Evolutionary conservation across 768 basidiomycete species (phyloP).

Genomic region (Gautieria morchelliformis): DNA sequence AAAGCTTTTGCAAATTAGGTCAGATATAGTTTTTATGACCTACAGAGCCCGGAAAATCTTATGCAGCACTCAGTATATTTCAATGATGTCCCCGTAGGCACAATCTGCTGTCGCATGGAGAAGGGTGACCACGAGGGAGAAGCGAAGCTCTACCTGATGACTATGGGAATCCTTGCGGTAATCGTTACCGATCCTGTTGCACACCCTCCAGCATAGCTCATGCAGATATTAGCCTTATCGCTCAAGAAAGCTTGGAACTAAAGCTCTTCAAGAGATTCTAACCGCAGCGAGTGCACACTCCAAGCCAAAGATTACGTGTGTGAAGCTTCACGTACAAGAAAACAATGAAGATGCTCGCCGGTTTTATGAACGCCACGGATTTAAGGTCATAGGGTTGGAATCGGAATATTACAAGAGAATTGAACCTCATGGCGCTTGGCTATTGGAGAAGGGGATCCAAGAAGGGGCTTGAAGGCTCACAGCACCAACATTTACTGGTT

Average conservation of each 20-base stretch:
- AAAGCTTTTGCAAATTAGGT: slow-evolving; percentile 86
- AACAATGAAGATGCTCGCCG: slow-evolving; percentile 66
- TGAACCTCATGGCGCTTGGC: slow-evolving; percentile 75
- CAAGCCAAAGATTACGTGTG: slow-evolving; percentile 54
- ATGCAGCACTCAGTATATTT: slow-evolving; percentile 57
- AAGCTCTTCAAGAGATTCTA: slow-evolving; percentile 59
- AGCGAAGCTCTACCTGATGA: slow-evolving; percentile 73
- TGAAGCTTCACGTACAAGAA: slow-evolving; percentile 84
- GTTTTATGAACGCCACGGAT: slow-evolving; percentile 82
- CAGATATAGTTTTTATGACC: slow-evolving; percentile 24
- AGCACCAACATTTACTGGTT: neutral
- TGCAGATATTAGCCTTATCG: slow-evolving; percentile 61
- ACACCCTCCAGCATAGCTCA: slow-evolving; percentile 1
- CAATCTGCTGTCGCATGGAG: slow-evolving; percentile 79
- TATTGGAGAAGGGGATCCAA: slow-evolving; percentile 55
- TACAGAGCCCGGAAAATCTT: neutral
- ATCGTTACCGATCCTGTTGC: slow-evolving; percentile 13
- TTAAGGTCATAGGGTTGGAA: slow-evolving; percentile 54
- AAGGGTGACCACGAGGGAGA: slow-evolving; percentile 37
- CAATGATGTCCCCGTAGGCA: slow-evolving; percentile 88
- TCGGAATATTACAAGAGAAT: slow-evolving; percentile 88
- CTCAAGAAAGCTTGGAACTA: slow-evolving; percentile 64
- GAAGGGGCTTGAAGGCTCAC: neutral
- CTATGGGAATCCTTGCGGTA: slow-evolving; percentile 85
- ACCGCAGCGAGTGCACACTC: slow-evolving; percentile 47